Base-by-base conservation (phyloP, 768 basidiomycete species). In the Agrocybe praecox region DNA sequence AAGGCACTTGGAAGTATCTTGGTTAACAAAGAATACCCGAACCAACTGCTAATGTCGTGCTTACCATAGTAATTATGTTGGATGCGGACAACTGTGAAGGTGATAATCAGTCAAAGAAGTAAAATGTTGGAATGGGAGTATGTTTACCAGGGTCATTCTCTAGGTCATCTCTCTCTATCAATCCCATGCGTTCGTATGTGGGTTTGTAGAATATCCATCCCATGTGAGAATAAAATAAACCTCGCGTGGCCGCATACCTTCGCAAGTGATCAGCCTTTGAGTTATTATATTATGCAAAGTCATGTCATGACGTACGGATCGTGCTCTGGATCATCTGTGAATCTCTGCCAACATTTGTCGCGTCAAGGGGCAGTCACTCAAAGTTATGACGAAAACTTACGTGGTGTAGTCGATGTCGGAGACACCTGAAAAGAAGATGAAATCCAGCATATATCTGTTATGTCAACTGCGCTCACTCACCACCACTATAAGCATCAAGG, bases 141-240 rank as follows among this genome's bases (percentile, higher is more conserved):
- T 49, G 26, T 29, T 29, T 29, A 89, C 90, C 86, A 43, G 84
- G 82, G 67, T 92, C 91, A 22, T 71, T 72, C 24, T 88, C 83
- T 11, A 92, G 76, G 62, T 94, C 90, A 15, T 80, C 81, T 50
- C 80, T 75, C 56, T 92, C 89, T 29, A 93, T 82, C 9, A 84
- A 67, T 40, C 78, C 74, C 74, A 92, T 74, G 19, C 82, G 76
- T 24, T 80, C 74, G 65, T 92, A 92, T 1, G 65, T 79, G 1
- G 89, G 84, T 68, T 90, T 90, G 74, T 76, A 85, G 69, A 93
- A 92, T 63, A 92, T 92, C 91, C 92, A 94, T 1, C 91, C 92
- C 76, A 92, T 83, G 62, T 92, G 91, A 6, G 89, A 88, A 65
- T 83, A 91, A 50, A 88, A 78, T 1, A 94, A 69, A 0, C 92